Conservation (phyloP, 345 rosid genomes). For the Toxicodendron radicans region DNA sequence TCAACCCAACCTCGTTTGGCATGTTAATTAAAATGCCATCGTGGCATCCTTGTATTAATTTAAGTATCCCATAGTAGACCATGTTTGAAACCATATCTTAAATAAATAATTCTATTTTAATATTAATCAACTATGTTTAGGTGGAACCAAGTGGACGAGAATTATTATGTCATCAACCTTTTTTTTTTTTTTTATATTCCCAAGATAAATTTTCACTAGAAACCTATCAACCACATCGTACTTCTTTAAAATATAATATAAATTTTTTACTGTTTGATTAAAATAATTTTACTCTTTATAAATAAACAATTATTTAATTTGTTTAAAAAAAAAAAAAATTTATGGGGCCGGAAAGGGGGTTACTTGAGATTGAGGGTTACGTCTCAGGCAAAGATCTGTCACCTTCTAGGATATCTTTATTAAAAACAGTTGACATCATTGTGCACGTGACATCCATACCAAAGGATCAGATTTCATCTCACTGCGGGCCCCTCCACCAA, state of each 20-base stretch:
- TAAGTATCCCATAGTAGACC: background rate
- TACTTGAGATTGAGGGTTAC: constrained; percentile 19
- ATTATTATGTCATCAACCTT: background rate
- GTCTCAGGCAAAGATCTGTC: constrained; percentile 4
- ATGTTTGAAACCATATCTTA: constrained; percentile 9
- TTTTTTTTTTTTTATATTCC: background rate
- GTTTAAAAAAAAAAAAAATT: background rate
- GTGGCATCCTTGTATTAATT: too few relatives aligned
- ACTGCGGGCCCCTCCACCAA: background rate
- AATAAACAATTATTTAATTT: background rate
- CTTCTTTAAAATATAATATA: background rate
- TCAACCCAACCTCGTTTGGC: background rate
- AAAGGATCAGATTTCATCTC: background rate
- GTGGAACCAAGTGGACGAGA: constrained; percentile 2
- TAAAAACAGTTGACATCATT: background rate
- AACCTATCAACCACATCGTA: background rate
- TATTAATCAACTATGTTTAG: constrained; percentile 3
- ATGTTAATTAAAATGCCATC: background rate
- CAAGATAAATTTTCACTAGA: background rate
- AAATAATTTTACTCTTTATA: too few relatives aligned
- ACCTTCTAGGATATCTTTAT: background rate
- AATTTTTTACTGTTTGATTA: too few relatives aligned
- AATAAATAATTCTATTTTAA: background rate
- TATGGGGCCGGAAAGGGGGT: background rate
- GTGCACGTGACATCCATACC: background rate